Percentiles rank a stretch among this genome's conserved stretches.
phyloP scores from a whole-genome alignment of 495 filamentous ascomycete species.

The Xylaria bambusicola region DNA sequence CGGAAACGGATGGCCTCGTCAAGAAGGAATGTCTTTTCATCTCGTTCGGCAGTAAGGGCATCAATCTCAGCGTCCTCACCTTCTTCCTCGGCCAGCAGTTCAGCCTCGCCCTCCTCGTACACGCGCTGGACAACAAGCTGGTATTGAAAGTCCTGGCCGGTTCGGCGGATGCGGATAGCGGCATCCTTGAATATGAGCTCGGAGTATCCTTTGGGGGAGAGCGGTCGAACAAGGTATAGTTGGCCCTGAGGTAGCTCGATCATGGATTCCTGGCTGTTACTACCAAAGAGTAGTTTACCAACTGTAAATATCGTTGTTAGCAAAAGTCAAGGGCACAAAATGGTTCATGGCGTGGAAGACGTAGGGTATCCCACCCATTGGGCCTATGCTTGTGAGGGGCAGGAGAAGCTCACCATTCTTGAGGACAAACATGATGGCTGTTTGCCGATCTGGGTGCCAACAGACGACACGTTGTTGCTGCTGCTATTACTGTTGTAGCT shows the following conservation, averaged over 20 bases:
- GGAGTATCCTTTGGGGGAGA: slow-evolving; percentile 94
- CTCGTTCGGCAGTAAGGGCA: slow-evolving; percentile 68
- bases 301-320: slow-evolving; percentile 52
- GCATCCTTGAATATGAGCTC: slow-evolving; percentile 99
- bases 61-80: slow-evolving; percentile 74
- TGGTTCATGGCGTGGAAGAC: no score
- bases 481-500: no score
- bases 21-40: slow-evolving; percentile 95
- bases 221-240: slow-evolving; percentile 92
- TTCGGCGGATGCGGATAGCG: slow-evolving; percentile 84
- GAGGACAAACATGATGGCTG: slow-evolving; percentile 38
- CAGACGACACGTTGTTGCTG: no score
- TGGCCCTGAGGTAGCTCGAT: slow-evolving; percentile 94
- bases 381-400: background rate
- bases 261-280: slow-evolving; percentile 84
- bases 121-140: slow-evolving; percentile 94
- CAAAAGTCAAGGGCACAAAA: background rate
- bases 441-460: no score
- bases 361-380: no score
- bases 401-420: slow-evolving; percentile 33
- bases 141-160: slow-evolving; percentile 92
- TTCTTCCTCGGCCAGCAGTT: slow-evolving; percentile 80
- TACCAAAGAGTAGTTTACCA: slow-evolving; percentile 90
- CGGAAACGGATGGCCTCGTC: slow-evolving; percentile 90
- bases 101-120: slow-evolving; percentile 96